phyloP scores from a whole-genome alignment of 2,329 filamentous ascomycete genomes.

The Sarocladium kiliense region DNA sequence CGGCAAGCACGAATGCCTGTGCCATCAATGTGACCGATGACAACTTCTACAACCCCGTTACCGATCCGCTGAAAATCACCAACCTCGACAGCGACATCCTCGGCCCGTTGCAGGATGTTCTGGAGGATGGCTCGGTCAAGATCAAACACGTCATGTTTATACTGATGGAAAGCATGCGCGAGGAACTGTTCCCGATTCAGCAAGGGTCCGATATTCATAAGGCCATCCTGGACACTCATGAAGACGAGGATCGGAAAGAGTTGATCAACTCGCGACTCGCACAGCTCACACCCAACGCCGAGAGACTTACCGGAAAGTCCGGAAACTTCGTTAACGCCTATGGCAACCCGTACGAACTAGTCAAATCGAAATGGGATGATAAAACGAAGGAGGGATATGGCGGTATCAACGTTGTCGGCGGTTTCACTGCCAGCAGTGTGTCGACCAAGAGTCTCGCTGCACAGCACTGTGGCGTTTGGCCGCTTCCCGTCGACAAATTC shows the following conservation, averaged over 20 bases:
- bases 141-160: slow-evolving; percentile 32
- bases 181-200: slow-evolving; percentile 30
- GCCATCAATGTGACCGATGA: slow-evolving; percentile 1
- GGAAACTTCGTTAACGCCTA: slow-evolving; percentile 14
- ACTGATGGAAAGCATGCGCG: slow-evolving; percentile 26
- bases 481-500: slow-evolving; percentile 29
- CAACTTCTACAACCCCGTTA: slow-evolving; percentile 20
- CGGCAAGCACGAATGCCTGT: not conserved
- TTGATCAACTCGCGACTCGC: slow-evolving; percentile 17
- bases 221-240: slow-evolving; percentile 17
- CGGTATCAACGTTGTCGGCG: slow-evolving; percentile 26
- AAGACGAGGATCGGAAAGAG: slow-evolving; percentile 17
- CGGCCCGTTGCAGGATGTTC: slow-evolving; percentile 12
- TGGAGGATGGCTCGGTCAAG: slow-evolving; percentile 17
- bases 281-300: slow-evolving; percentile 18
- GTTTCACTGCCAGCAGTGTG: slow-evolving; percentile 27
- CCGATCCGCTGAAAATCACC: slow-evolving; percentile 27
- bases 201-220: slow-evolving; percentile 24
- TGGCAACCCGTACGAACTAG: slow-evolving; percentile 9
- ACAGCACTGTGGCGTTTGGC: slow-evolving; percentile 27
- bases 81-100: slow-evolving; percentile 24
- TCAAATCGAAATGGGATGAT: slow-evolving; percentile 13
- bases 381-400: slow-evolving; percentile 21
- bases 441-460: slow-evolving; percentile 30
- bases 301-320: slow-evolving; percentile 17